Evolutionary conservation across 2,329 filamentous ascomycete genomes (phyloP).

Genomic region (Karstenula rhodostoma): DNA sequence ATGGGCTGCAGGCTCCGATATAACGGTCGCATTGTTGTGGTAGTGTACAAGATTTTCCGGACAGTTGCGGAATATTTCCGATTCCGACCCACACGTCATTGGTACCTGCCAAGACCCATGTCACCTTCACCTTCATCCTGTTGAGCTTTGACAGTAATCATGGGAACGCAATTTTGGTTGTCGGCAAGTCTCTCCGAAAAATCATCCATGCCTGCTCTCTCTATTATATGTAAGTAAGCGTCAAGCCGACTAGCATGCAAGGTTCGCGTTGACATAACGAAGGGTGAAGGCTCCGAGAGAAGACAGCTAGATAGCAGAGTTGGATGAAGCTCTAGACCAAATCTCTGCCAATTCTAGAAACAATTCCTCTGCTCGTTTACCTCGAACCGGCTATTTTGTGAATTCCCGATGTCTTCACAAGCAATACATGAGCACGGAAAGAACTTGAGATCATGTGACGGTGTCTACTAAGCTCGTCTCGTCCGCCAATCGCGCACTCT

Average conservation of each 20-base stretch:
- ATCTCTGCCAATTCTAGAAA: no score
- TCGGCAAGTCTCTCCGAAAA: not conserved
- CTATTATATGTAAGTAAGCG: no score
- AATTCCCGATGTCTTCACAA: no score
- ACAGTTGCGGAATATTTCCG: slow-evolving; percentile 23
- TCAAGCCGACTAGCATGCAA: no score
- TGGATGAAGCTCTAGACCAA: no score
- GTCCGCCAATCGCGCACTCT: slow-evolving; percentile 13
- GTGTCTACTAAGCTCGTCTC: not conserved
- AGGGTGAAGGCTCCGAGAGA: no score
- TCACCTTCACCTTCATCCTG: not conserved
- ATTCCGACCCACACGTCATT: slow-evolving; percentile 11
- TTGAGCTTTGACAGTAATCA: not conserved
- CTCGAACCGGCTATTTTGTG: no score
- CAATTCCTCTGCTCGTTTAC: no score
- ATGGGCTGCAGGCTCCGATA: slow-evolving; percentile 23
- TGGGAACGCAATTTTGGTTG: not conserved
- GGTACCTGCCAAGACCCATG: slow-evolving; percentile 11
- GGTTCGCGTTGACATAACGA: no score
- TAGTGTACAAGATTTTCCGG: slow-evolving; percentile 19
- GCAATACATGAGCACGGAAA: not conserved
- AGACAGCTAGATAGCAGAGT: no score
- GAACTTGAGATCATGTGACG: not conserved
- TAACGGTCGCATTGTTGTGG: slow-evolving; percentile 28
- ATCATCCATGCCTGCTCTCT: not conserved